Percentiles rank a stretch among this genome's conserved stretches.
Evolutionary conservation across 108 stramenopile genomes (phyloP).

Genomic region (Schizochytrium sp.): DNA sequence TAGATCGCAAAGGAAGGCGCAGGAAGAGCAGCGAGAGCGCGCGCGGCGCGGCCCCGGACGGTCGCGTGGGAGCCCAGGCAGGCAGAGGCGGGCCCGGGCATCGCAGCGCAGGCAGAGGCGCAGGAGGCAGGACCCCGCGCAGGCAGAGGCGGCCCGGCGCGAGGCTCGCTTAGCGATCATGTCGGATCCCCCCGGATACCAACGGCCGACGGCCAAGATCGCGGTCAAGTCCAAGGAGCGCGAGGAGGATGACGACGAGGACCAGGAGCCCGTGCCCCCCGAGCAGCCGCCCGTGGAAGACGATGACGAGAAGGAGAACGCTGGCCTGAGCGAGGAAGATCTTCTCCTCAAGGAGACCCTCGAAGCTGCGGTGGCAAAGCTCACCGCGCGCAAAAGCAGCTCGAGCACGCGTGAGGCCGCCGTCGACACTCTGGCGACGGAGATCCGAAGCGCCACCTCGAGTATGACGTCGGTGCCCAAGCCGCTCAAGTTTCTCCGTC

Average conservation of each 20-base stretch:
- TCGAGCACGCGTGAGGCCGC: conserved; percentile 29
- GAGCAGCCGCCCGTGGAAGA: conserved; percentile 6
- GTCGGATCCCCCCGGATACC: background rate
- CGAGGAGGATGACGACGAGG: background rate
- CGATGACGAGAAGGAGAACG: conserved; percentile 7
- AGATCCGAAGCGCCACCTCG: conserved; percentile 75
- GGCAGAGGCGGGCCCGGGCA: no score
- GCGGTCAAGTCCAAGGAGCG: conserved; percentile 36
- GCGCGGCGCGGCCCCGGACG: no score
- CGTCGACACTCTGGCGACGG: conserved; percentile 74
- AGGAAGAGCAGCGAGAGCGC: no score
- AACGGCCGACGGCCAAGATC: conserved; percentile 16
- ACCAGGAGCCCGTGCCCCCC: background rate
- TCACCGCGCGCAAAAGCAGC: background rate
- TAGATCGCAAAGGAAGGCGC: no score
- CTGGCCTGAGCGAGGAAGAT: conserved; percentile 22
- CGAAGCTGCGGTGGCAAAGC: background rate
- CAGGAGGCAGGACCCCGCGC: no score
- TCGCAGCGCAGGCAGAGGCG: no score
- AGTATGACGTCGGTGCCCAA: conserved; percentile 98
- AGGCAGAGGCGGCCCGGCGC: no score
- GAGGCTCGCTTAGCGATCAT: background rate
- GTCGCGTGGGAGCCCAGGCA: no score
- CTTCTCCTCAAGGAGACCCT: conserved; percentile 19
- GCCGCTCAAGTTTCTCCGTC: conserved; percentile 94